Conservation (phyloP, 2,329 filamentous ascomycete genomes). For the Pyricularia pennisetigena region DNA sequence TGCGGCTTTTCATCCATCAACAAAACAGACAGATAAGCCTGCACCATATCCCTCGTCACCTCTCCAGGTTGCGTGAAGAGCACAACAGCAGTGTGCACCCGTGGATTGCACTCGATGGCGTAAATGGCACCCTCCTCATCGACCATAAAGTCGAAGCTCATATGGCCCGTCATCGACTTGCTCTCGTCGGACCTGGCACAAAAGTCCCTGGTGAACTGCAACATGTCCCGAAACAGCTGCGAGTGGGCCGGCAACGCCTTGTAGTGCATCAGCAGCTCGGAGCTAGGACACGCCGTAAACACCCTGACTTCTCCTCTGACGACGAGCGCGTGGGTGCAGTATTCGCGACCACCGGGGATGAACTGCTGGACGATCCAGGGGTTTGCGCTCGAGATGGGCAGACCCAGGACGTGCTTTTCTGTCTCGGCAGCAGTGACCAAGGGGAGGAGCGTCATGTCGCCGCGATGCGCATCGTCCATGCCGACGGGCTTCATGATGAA, state of each 20-base stretch:
- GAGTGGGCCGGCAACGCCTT: constrained; percentile 43
- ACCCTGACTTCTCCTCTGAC: constrained; percentile 53
- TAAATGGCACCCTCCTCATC: constrained; percentile 39
- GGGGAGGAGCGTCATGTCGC: constrained; percentile 57
- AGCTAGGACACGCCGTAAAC: constrained; percentile 57
- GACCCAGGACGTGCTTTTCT: constrained; percentile 37
- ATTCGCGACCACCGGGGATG: constrained; percentile 50
- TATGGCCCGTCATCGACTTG: constrained; percentile 52
- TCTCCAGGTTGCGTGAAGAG: constrained; percentile 38
- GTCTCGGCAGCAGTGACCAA: constrained; percentile 42
- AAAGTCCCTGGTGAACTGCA: constrained; percentile 52
- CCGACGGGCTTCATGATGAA: constrained; percentile 61
- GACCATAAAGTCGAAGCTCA: constrained; percentile 63
- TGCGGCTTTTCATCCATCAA: not conserved
- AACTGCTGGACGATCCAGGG: constrained; percentile 64
- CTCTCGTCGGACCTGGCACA: constrained; percentile 32
- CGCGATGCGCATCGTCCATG: constrained; percentile 48
- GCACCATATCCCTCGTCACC: constrained; percentile 32
- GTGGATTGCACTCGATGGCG: constrained; percentile 63
- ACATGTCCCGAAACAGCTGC: constrained; percentile 47
- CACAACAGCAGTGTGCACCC: constrained; percentile 57
- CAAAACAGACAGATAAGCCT: not conserved
- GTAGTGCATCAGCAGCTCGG: constrained; percentile 58
- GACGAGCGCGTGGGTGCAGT: constrained; percentile 61
- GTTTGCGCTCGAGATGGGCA: constrained; percentile 41